Evolutionary conservation across 179 eudicot genomes (phyloP).

Genomic region (Beta lomatogona): DNA sequence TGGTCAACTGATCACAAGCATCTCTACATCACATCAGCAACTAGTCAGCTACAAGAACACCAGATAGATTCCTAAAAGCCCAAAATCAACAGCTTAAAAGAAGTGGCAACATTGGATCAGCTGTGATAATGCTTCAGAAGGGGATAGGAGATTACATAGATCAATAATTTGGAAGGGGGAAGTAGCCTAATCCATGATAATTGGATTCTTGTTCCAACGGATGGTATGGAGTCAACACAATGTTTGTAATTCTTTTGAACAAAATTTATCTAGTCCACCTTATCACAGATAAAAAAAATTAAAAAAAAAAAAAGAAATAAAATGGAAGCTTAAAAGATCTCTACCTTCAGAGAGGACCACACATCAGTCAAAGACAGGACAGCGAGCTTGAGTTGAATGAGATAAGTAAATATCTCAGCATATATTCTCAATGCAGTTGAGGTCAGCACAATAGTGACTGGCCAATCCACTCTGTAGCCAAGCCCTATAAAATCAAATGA

Average conservation of each 20-base stretch:
- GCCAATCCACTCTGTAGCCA: constrained; percentile 97
- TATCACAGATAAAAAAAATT: too few species aligned
- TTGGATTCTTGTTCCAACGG: neutral
- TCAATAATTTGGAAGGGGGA: neutral
- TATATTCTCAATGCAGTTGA: constrained; percentile 65
- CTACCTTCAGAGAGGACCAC: constrained; percentile 90
- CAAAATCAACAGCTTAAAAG: neutral
- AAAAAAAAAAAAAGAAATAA: too few species aligned
- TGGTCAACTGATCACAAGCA: neutral
- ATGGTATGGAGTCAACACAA: neutral
- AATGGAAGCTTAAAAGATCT: constrained; percentile 18
- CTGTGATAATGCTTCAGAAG: constrained; percentile 12
- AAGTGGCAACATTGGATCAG: neutral
- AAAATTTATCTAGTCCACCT: neutral
- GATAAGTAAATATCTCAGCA: constrained; percentile 78
- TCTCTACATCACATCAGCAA: neutral
- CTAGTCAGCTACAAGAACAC: neutral
- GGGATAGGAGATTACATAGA: neutral
- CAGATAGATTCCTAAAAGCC: neutral
- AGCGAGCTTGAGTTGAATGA: constrained; percentile 88
- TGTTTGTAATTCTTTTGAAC: neutral
- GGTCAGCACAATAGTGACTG: constrained; percentile 78
- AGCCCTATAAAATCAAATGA: constrained; percentile 79
- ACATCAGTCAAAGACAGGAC: constrained; percentile 67
- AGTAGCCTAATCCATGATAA: neutral